Evolutionary conservation across 306 rosid species (phyloP).

Genomic region (Hylodesmum podocarpum): DNA sequence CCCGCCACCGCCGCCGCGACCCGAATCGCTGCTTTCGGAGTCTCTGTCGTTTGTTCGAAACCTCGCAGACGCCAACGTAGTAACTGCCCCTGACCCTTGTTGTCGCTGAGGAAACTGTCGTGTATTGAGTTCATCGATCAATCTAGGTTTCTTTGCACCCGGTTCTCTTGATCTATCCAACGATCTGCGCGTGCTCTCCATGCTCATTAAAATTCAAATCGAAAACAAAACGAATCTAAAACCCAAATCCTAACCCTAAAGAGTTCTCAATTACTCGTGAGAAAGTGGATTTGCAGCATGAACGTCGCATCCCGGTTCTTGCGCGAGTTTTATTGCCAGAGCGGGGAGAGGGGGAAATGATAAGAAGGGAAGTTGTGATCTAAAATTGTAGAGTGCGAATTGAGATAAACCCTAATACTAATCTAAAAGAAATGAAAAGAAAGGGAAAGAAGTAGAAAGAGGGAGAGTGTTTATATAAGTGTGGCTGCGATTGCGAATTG

Average conservation of each 20-base stretch:
- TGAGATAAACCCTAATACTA: constrained; percentile 42
- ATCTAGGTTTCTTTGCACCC: constrained; percentile 77
- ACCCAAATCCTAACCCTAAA: constrained; percentile 54
- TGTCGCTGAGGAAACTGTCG: constrained; percentile 73
- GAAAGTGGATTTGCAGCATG: constrained; percentile 15
- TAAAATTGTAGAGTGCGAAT: constrained; percentile 28
- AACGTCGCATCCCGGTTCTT: background rate
- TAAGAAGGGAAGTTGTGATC: background rate
- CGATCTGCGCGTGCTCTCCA: constrained; percentile 87
- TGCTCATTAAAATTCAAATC: constrained; percentile 49
- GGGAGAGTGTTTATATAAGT: background rate
- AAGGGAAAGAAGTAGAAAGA: background rate
- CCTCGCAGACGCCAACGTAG: constrained; percentile 44
- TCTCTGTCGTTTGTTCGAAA: constrained; percentile 57
- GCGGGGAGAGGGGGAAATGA: background rate
- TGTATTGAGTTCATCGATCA: constrained; percentile 56
- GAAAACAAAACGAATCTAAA: constrained; percentile 35
- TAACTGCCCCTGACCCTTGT: constrained; percentile 38
- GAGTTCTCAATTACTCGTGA: constrained; percentile 28
- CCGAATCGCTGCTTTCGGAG: constrained; percentile 49
- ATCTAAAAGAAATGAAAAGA: background rate
- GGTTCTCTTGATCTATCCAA: constrained; percentile 82
- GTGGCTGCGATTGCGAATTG: background rate
- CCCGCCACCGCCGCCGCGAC: constrained; percentile 58
- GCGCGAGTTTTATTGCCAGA: background rate